Conservation (phyloP, 2,329 filamentous ascomycete genomes). For the Ascochyta clinopodiicola region DNA sequence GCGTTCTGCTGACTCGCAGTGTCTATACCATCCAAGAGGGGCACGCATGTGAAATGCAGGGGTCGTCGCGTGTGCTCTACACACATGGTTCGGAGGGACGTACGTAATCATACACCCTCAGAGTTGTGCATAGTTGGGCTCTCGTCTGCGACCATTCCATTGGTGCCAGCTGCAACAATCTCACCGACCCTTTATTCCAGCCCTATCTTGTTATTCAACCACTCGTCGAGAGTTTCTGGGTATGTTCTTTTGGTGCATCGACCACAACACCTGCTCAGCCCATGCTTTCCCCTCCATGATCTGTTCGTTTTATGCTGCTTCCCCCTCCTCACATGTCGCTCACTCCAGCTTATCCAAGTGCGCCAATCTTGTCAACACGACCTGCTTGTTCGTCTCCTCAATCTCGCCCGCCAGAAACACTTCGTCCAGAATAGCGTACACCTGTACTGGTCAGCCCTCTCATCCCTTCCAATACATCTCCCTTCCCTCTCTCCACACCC, state of each 20-base stretch:
- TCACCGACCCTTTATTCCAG: neutral
- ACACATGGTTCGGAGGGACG: neutral
- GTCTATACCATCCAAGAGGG: neutral
- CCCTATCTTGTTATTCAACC: neutral
- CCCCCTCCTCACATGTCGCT: neutral
- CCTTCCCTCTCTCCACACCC: neutral
- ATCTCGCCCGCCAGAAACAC: slow-evolving; percentile 98
- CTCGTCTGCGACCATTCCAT: no score
- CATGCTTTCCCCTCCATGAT: neutral
- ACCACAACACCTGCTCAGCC: neutral
- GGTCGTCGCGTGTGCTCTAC: slow-evolving; percentile 5
- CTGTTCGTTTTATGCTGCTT: neutral
- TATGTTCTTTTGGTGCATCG: neutral
- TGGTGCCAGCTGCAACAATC: no score
- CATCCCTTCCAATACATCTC: neutral
- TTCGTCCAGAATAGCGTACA: slow-evolving; percentile 98
- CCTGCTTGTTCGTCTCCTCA: slow-evolving; percentile 98
- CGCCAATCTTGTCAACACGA: slow-evolving; percentile 90
- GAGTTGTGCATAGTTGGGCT: no score
- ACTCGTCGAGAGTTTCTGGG: neutral
- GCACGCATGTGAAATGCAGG: slow-evolving; percentile 27
- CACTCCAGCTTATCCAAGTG: slow-evolving; percentile 96
- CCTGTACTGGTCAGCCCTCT: slow-evolving; percentile 55
- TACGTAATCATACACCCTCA: no score
- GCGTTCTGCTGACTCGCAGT: neutral